Conservation (phyloP, 345 rosid genomes). For the Mallotus nudiflorus region DNA sequence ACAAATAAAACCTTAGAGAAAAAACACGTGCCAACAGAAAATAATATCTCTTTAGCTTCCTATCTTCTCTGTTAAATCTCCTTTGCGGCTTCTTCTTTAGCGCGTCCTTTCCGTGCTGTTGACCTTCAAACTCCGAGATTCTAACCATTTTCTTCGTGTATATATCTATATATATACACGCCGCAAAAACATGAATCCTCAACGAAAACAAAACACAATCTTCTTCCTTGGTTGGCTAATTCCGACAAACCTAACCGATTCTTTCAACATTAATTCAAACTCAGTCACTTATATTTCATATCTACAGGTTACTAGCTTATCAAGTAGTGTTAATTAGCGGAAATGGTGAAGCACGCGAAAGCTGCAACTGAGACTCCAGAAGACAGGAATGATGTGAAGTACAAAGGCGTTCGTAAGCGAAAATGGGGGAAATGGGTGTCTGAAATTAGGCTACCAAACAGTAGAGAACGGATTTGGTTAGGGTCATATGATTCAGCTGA, state of each 20-base stretch:
- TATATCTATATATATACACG: not conserved
- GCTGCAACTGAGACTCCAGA: constrained; percentile 4
- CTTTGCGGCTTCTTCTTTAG: not conserved
- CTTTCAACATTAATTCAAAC: too few relatives aligned
- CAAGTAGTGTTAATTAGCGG: too few relatives aligned
- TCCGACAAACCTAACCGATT: too few relatives aligned
- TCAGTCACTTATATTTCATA: too few relatives aligned
- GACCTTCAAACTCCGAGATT: too few relatives aligned
- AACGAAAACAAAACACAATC: not conserved
- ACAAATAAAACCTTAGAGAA: too few relatives aligned
- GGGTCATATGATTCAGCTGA: constrained; percentile 69
- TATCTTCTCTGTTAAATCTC: not conserved
- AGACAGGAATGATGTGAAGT: constrained; percentile 27
- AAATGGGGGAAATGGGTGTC: constrained; percentile 76
- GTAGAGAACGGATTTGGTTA: constrained; percentile 61
- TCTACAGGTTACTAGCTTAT: too few relatives aligned
- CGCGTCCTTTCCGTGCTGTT: constrained; percentile 19
- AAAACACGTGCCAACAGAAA: not conserved
- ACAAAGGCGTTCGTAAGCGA: constrained; percentile 59
- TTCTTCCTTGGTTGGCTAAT: not conserved
- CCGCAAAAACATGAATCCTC: constrained; percentile 14
- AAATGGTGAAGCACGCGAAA: constrained; percentile 33
- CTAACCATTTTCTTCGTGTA: not conserved
- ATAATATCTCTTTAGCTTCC: not conserved
- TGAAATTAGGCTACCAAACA: constrained; percentile 59